Evolutionary conservation across 805 yeast genomes (phyloP).

Genomic region (Spathaspora gorwiae): DNA sequence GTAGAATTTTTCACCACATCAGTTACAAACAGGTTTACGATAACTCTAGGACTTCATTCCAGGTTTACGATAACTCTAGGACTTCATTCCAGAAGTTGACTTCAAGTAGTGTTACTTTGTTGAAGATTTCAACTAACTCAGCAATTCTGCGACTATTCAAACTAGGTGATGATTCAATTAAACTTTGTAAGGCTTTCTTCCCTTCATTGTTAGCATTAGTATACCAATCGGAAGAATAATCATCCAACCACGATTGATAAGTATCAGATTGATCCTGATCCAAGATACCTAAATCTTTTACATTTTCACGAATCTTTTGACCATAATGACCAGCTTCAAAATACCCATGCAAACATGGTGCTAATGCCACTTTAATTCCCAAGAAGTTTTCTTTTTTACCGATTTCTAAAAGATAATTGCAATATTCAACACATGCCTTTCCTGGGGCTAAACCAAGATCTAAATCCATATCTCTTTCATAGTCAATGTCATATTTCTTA

Average conservation of each 20-base stretch:
- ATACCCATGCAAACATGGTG: slow-evolving; percentile 77
- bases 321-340: slow-evolving; percentile 49
- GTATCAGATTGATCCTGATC: slow-evolving; percentile 21
- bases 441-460: slow-evolving; percentile 47
- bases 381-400: slow-evolving; percentile 55
- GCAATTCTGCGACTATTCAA: slow-evolving; percentile 44
- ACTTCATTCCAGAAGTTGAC: slow-evolving; percentile 64
- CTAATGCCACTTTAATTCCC: slow-evolving; percentile 61
- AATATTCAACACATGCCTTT: slow-evolving; percentile 55
- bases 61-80: slow-evolving; percentile 22
- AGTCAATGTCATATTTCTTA: slow-evolving; percentile 35
- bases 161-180: slow-evolving; percentile 19
- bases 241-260: slow-evolving; percentile 54
- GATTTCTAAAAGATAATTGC: slow-evolving; percentile 52
- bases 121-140: slow-evolving; percentile 53
- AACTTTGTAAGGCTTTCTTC: slow-evolving; percentile 40
- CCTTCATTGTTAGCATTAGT: slow-evolving; percentile 51
- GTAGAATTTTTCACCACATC: too few relatives aligned
- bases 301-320: slow-evolving; percentile 11
- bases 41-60: slow-evolving; percentile 47
- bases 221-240: slow-evolving; percentile 59
- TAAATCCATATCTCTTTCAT: slow-evolving; percentile 29
- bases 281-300: slow-evolving; percentile 18
- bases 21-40: slow-evolving; percentile 28
- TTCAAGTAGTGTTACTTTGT: slow-evolving; percentile 57